phyloP scores from a whole-genome alignment of 176 grass and related monocot genomes.

The Musa beccarii region DNA sequence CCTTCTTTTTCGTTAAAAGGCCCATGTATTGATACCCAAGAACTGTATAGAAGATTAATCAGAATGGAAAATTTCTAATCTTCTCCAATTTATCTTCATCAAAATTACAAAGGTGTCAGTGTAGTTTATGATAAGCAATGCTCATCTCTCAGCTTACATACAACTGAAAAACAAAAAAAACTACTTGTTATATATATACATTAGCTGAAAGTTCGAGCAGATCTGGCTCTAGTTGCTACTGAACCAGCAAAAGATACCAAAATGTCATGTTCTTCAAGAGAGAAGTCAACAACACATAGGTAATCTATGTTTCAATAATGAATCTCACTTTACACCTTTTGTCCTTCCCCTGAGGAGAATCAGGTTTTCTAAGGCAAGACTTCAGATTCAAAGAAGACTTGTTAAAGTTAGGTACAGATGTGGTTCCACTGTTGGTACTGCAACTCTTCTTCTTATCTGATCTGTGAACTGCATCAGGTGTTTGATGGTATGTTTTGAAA shows the following conservation, averaged over 20 bases:
- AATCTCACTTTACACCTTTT: slow-evolving; percentile 13
- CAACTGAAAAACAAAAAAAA: not conserved
- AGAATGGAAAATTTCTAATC: not conserved
- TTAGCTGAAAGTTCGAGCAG: not conserved
- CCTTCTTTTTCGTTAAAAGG: not conserved
- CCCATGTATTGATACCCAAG: no score
- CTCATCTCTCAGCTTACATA: not conserved
- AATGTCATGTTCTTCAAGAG: no score
- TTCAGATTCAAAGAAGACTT: slow-evolving; percentile 6
- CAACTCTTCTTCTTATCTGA: not conserved
- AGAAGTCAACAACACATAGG: not conserved
- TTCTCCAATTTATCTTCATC: not conserved
- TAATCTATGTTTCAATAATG: slow-evolving; percentile 7
- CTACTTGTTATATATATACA: not conserved
- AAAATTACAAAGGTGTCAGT: not conserved
- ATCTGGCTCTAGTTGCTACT: not conserved
- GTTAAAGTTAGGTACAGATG: not conserved
- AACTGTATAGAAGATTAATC: not conserved
- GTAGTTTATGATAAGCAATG: not conserved
- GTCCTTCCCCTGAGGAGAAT: not conserved
- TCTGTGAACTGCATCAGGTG: not conserved
- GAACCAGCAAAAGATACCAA: not conserved
- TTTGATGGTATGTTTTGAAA: not conserved
- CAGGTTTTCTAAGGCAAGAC: slow-evolving; percentile 12
- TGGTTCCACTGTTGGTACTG: not conserved